Evolutionary conservation across 169 alveolate species (phyloP).

Genomic region (Miamiensis avidus): DNA sequence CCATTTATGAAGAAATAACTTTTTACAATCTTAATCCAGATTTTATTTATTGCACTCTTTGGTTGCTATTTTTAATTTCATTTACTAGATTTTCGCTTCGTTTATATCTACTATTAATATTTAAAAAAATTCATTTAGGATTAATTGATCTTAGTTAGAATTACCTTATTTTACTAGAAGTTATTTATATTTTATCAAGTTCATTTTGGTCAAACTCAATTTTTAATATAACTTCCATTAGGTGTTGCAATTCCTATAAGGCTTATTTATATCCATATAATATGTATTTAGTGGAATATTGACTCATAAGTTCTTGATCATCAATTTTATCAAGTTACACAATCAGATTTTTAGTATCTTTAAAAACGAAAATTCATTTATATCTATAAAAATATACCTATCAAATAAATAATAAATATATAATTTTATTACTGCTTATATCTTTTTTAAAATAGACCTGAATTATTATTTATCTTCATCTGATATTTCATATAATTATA

Average conservation of each 20-base stretch:
- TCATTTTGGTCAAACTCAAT: background rate
- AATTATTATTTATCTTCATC: too few species aligned
- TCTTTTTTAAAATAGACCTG: background rate
- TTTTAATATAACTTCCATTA: background rate
- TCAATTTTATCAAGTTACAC: background rate
- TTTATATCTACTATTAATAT: background rate
- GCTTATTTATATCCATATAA: background rate
- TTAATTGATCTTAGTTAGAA: too few species aligned
- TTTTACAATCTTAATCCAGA: background rate
- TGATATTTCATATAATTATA: too few species aligned
- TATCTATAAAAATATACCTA: too few species aligned
- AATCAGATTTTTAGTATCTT: background rate
- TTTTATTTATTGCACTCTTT: background rate
- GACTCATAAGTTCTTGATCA: background rate
- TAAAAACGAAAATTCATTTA: too few species aligned
- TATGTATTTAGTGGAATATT: background rate
- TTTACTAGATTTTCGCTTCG: background rate
- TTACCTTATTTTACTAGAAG: too few species aligned
- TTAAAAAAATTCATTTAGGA: too few species aligned
- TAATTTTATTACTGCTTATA: background rate
- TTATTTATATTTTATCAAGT: background rate
- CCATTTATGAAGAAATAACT: background rate
- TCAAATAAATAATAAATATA: too few species aligned
- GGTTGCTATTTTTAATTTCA: background rate
- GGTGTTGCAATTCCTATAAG: background rate